Evolutionary conservation across 148 eudicot genomes (phyloP), one percentile per base, ranked within the genome.

Genomic region (Arctostaphylos glauca): DNA sequence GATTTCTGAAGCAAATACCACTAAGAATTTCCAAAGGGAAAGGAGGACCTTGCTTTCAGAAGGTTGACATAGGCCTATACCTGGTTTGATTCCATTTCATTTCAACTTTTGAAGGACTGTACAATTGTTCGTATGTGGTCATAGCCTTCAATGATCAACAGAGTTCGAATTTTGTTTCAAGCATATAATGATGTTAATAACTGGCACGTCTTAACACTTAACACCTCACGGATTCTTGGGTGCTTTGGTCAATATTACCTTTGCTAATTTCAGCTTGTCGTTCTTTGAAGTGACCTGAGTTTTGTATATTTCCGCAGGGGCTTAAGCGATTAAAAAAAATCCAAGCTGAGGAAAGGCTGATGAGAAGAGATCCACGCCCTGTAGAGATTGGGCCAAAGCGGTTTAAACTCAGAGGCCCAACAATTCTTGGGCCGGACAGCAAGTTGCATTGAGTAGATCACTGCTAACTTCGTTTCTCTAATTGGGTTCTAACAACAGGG

Each of bases 321-420:
- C 86, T 87, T 60, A 89, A 90, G 84, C 89, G 94, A 21, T 77
- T 93, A 80, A 93, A 89, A 90, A 94, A 91, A 91, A 77, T 77
- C 56, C 88, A 83, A 78, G 50, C 88, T 14, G 95, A 81, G 76
- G 85, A 82, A 84, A 86, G 81, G 41, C 16, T 80, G 77, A 82
- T 46, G 47, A 54, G 38, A 31, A 84, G 88, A 83, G 92, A 86
- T 64, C 64, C 88, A 70, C 80, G 86, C n/a, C 86, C 88, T 2
- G n/a, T 82, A n/a, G 95, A 91, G 77, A 90, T 82, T n/a, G 95
- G 88, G 67, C 87, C 88, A 5, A 96, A 93, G 77, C 94, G 93
- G 68, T 85, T 91, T 21, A 92, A 91, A 88, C 88, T 96, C 52
- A 87, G 88, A 91, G 97, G 93, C 67, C 94, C 95, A 16, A 84